These are phyloP conservation scores for Trichoderma citrinoviride DNA, from an alignment of 2,329 filamentous ascomycete genomes.

Conservation along the genomic window DNA sequence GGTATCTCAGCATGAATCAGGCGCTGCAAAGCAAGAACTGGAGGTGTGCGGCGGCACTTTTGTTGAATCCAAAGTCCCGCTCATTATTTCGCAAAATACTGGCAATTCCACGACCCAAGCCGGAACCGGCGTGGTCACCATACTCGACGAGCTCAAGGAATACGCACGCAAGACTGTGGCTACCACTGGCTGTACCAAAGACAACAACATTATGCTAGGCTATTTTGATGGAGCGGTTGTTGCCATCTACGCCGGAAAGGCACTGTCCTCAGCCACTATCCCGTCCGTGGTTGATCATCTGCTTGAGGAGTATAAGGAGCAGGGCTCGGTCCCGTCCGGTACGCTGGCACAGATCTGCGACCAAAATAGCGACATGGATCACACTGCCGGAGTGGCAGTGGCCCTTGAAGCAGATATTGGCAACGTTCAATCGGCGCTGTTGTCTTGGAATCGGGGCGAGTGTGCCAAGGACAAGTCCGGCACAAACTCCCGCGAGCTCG, in stretches of 20 bases:
- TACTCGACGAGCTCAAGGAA: background rate
- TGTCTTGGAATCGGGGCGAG: slow-evolving; percentile 2
- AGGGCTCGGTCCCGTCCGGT: background rate
- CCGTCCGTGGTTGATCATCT: slow-evolving; percentile 1
- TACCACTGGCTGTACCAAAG: background rate
- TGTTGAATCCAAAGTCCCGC: background rate
- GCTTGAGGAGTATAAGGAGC: background rate
- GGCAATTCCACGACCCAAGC: background rate
- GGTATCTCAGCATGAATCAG: background rate
- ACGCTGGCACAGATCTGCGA: slow-evolving; percentile 1
- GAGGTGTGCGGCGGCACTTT: background rate
- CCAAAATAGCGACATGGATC: background rate
- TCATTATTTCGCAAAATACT: background rate
- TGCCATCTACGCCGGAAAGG: background rate
- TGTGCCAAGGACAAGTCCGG: background rate
- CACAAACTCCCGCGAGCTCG: background rate
- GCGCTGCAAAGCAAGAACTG: background rate
- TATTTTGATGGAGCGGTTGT: background rate
- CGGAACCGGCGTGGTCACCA: background rate
- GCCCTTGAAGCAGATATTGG: background rate
- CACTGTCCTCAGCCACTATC: background rate
- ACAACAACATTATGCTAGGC: background rate
- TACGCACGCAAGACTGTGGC: background rate
- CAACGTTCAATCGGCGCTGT: slow-evolving; percentile 7
- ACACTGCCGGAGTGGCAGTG: slow-evolving; percentile 9